Percentiles rank a stretch among this genome's conserved stretches.
phyloP scores from a whole-genome alignment of 1,284 basidiomycete species.

The Ganoderma resinaceum region DNA sequence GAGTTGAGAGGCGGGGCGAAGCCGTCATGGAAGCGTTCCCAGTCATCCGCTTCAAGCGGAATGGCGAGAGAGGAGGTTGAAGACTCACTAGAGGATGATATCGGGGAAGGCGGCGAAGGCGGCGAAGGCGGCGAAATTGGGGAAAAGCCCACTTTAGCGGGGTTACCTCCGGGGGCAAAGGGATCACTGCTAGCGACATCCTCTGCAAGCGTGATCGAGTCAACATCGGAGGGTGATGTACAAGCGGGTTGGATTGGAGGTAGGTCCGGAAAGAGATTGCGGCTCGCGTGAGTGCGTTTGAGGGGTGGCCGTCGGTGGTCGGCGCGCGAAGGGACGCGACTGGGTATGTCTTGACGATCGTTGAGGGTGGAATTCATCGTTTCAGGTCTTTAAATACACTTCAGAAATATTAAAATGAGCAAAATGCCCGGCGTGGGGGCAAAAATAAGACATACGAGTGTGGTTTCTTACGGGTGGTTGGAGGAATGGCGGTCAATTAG shows the following conservation, averaged over 20 bases:
- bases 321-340: slow-evolving; percentile 21
- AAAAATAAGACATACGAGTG: neutral
- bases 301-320: slow-evolving; percentile 23
- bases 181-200: neutral
- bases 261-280: slow-evolving; percentile 18
- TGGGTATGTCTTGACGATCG: slow-evolving; percentile 2
- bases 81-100: slow-evolving; percentile 13
- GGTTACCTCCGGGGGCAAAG: slow-evolving; percentile 8
- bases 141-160: slow-evolving; percentile 16
- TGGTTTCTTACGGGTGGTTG: neutral
- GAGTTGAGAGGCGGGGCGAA: slow-evolving; percentile 16
- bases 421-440: neutral
- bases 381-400: neutral
- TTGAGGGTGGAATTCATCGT: neutral
- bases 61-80: slow-evolving; percentile 13
- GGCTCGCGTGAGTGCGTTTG: slow-evolving; percentile 15
- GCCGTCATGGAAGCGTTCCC: slow-evolving; percentile 14
- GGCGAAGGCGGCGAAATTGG: slow-evolving; percentile 28
- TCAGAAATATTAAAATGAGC: neutral
- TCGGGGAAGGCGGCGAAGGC: slow-evolving; percentile 23
- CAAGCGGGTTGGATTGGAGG: slow-evolving; percentile 12
- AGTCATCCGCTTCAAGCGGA: slow-evolving; percentile 12
- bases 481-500: neutral
- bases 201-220: neutral
- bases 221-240: neutral